A percentile compares a stretch with the other conserved stretches of the same genome.
Evolutionary conservation across 305 asterid genomes (phyloP).

Genomic region (Striga hermonthica): DNA sequence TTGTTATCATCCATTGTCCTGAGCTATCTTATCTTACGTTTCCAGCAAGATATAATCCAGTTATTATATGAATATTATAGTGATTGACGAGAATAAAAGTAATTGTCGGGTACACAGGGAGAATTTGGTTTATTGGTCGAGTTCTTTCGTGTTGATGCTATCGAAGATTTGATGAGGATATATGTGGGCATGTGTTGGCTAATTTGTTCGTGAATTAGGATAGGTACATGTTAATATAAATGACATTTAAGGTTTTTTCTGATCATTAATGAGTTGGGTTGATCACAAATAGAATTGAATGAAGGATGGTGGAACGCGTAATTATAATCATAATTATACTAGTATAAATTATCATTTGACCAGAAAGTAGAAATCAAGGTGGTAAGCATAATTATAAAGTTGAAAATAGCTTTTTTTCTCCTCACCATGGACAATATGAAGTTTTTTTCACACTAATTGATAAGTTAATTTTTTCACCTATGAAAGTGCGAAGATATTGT

Average conservation of each 20-base stretch:
- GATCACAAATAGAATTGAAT: too few species aligned
- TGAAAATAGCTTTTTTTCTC: background rate
- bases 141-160: too few species aligned
- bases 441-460: constrained; percentile 20
- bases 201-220: too few species aligned
- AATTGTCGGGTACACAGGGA: background rate
- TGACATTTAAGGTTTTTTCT: too few species aligned
- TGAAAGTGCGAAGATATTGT: too few species aligned
- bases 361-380: constrained; percentile 27
- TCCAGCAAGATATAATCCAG: background rate
- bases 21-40: constrained; percentile 4
- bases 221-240: too few species aligned
- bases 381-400: constrained; percentile 4
- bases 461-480: background rate
- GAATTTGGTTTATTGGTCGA: background rate
- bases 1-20: constrained; percentile 12
- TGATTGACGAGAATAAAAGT: background rate
- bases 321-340: too few species aligned
- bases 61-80: background rate
- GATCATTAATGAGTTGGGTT: too few species aligned
- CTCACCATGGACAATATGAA: constrained; percentile 18
- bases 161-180: too few species aligned
- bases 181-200: too few species aligned
- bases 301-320: too few species aligned
- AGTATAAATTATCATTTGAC: too few species aligned